Percentiles rank a stretch among this genome's conserved stretches.
phyloP scores from a whole-genome alignment of 129 eudicot genomes.

The Oenanthe sinensis region DNA sequence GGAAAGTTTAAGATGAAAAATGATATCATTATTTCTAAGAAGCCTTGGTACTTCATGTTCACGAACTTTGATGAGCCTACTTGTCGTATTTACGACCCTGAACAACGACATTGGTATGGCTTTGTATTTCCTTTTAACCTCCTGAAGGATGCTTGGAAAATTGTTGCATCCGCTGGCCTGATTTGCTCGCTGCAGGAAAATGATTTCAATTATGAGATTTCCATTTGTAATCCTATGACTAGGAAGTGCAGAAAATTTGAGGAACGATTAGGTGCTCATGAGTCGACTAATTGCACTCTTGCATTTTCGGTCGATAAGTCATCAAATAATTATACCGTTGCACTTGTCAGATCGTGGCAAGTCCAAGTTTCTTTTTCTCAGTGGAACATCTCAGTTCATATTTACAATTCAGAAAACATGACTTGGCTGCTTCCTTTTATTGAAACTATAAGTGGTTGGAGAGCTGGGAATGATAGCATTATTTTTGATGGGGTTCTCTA shows the following conservation, averaged over 20 bases:
- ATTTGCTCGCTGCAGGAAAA: constrained; percentile 44
- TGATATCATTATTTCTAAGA: constrained; percentile 9
- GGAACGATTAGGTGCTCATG: constrained; percentile 25
- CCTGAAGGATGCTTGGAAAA: constrained; percentile 34
- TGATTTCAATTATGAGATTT: constrained; percentile 7
- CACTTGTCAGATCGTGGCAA: constrained; percentile 37
- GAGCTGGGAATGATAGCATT: constrained; percentile 39
- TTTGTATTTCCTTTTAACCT: constrained; percentile 37
- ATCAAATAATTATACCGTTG: constrained; percentile 23
- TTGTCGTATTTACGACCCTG: constrained; percentile 40
- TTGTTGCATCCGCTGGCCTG: constrained; percentile 39
- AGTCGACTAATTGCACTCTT: constrained; percentile 29
- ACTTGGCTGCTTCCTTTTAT: constrained; percentile 33
- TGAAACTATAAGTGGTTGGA: constrained; percentile 39
- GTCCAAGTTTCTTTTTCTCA: constrained; percentile 23
- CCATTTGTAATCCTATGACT: constrained; percentile 37
- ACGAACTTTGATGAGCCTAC: constrained; percentile 24
- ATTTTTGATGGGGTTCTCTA: constrained; percentile 32
- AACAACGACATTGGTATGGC: constrained; percentile 30
- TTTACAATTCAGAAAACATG: constrained; percentile 29
- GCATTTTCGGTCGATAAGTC: constrained; percentile 38
- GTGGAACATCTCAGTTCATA: constrained; percentile 29
- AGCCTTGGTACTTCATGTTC: constrained; percentile 58
- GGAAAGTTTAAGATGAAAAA: constrained; percentile 22
- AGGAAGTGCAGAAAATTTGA: constrained; percentile 18